phyloP scores from a whole-genome alignment of 345 rosid genomes.

The Euphorbia pulcherrima region DNA sequence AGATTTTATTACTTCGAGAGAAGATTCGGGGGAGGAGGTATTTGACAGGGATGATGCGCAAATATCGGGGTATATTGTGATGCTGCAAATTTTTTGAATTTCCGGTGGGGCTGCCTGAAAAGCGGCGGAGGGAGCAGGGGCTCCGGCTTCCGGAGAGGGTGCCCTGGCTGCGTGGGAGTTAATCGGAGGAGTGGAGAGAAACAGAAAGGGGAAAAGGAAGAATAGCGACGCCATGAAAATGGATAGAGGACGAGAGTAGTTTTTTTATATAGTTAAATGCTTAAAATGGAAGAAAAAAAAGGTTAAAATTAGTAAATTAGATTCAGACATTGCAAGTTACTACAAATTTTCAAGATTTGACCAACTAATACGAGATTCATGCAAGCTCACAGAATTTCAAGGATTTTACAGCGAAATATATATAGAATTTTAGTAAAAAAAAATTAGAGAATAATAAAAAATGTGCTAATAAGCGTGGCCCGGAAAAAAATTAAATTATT shows the following conservation, averaged over 20 bases:
- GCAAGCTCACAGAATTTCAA: no score
- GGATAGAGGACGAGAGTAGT: background rate
- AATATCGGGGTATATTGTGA: constrained; percentile 53
- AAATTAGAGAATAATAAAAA: no score
- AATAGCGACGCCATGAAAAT: constrained; percentile 27
- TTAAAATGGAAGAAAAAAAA: no score
- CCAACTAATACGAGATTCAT: no score
- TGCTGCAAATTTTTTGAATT: constrained; percentile 49
- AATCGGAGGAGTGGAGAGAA: background rate
- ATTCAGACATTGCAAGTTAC: no score
- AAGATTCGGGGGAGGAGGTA: constrained; percentile 28
- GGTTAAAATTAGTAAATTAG: no score
- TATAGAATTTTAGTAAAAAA: no score
- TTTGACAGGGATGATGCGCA: constrained; percentile 41
- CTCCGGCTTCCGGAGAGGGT: background rate
- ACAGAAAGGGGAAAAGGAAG: constrained; percentile 18
- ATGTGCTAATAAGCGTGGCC: no score
- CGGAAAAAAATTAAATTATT: no score
- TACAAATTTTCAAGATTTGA: no score
- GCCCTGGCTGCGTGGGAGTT: constrained; percentile 1
- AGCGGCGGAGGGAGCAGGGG: background rate
- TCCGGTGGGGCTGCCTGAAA: background rate
- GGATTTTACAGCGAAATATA: no score
- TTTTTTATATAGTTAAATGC: no score
- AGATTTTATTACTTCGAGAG: constrained; percentile 51